Percentiles rank a stretch among this genome's conserved stretches.
phyloP scores from a whole-genome alignment of 1,284 basidiomycete species.

The Tilletia walkeri region DNA sequence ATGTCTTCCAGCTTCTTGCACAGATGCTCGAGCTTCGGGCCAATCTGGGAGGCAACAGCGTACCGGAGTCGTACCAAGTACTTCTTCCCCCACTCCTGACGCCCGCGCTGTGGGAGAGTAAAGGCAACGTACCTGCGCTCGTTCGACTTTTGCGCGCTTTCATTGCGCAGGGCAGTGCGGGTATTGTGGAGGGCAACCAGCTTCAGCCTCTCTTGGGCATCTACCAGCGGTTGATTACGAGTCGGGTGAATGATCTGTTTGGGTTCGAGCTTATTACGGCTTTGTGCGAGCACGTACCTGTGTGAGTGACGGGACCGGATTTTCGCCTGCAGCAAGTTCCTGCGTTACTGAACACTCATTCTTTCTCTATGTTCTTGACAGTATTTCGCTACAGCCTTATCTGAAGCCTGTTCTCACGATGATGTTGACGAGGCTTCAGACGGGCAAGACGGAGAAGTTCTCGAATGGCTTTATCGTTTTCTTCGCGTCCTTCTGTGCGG shows the following conservation, averaged over 20 bases:
- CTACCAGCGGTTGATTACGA: conserved; percentile 84
- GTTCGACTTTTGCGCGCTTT: conserved; percentile 85
- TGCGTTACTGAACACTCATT: not conserved
- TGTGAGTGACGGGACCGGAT: conserved; percentile 61
- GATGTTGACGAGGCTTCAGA: conserved; percentile 79
- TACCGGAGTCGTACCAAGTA: conserved; percentile 75
- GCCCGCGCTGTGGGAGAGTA: conserved; percentile 84
- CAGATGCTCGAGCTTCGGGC: conserved; percentile 88
- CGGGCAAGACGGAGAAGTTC: conserved; percentile 84
- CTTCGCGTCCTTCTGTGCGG: conserved; percentile 71
- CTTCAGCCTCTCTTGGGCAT: conserved; percentile 80
- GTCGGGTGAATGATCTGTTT: conserved; percentile 82
- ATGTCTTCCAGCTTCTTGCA: conserved; percentile 92
- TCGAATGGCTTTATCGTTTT: conserved; percentile 80
- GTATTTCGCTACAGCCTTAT: conserved; percentile 67
- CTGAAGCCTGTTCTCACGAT: conserved; percentile 76
- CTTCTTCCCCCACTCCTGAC: conserved; percentile 81
- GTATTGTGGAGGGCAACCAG: conserved; percentile 74
- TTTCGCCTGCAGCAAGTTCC: not conserved
- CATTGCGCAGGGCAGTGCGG: conserved; percentile 68
- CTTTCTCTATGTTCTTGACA: conserved; percentile 50
- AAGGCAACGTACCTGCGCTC: conserved; percentile 92
- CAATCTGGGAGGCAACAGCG: conserved; percentile 39
- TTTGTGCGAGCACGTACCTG: conserved; percentile 70
- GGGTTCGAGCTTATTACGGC: conserved; percentile 86